Evolutionary conservation across 2,329 filamentous ascomycete species (phyloP).

Genomic region (Botrytis byssoidea): DNA sequence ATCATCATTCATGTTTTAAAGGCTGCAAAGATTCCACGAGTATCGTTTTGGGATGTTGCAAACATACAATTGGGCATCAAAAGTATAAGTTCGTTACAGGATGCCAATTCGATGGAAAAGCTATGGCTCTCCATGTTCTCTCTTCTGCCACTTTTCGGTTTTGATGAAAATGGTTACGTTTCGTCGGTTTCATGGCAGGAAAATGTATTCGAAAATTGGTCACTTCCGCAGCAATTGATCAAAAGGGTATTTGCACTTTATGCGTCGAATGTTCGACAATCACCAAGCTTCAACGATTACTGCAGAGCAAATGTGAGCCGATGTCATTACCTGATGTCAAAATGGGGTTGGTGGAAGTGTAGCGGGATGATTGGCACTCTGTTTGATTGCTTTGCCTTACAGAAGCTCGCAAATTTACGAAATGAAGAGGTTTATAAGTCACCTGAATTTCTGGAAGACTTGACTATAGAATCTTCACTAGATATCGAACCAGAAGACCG

Average conservation of each 20-base stretch:
- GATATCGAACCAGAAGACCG: constrained; percentile 54
- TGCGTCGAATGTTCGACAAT: constrained; percentile 52
- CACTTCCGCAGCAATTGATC: constrained; percentile 55
- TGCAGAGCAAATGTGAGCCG: constrained; percentile 58
- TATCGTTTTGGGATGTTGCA: constrained; percentile 60
- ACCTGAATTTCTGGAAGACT: constrained; percentile 58
- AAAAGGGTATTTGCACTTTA: constrained; percentile 60
- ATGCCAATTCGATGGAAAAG: constrained; percentile 52
- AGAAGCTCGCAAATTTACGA: constrained; percentile 59
- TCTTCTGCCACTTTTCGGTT: constrained; percentile 59
- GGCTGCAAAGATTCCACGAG: constrained; percentile 49
- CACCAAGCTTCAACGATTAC: constrained; percentile 64
- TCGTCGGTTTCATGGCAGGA: constrained; percentile 43
- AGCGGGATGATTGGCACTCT: constrained; percentile 55
- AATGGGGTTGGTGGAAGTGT: constrained; percentile 65
- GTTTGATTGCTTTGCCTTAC: constrained; percentile 67
- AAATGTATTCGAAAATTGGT: constrained; percentile 56
- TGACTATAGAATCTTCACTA: constrained; percentile 47
- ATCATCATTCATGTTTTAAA: constrained; percentile 55
- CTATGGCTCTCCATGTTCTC: constrained; percentile 60
- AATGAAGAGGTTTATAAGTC: constrained; percentile 64
- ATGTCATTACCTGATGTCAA: constrained; percentile 60
- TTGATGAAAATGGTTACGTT: constrained; percentile 54
- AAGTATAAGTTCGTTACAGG: constrained; percentile 39
- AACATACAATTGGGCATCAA: constrained; percentile 46